phyloP scores from a whole-genome alignment of 176 grass and related monocot genomes.

The Zea luxurians region DNA sequence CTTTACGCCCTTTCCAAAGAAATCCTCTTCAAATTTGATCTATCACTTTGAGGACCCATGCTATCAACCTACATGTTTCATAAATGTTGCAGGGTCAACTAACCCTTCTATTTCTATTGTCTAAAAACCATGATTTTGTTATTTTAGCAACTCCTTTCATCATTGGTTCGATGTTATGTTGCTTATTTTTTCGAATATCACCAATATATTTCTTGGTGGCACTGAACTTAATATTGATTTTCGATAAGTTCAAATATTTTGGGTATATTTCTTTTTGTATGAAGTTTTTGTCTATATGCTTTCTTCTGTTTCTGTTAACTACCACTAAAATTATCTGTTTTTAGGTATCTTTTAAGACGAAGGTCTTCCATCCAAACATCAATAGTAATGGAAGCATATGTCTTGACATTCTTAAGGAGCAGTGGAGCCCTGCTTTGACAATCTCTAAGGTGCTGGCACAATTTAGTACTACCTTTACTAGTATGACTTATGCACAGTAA shows the following conservation, averaged over 20 bases:
- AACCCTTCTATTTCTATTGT: background rate
- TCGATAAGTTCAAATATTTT: background rate
- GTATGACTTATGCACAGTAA: background rate
- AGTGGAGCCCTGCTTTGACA: constrained; percentile 66
- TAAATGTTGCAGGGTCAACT: background rate
- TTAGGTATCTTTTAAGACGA: constrained; percentile 64
- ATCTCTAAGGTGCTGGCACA: constrained; percentile 49
- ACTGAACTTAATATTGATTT: background rate
- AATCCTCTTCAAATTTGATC: no score
- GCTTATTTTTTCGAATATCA: background rate
- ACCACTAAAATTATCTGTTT: background rate
- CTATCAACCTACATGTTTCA: background rate
- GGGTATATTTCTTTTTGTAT: background rate
- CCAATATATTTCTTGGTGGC: background rate
- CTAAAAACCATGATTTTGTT: background rate
- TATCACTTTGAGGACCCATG: background rate
- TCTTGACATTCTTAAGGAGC: constrained; percentile 62
- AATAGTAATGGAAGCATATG: constrained; percentile 69
- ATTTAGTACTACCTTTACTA: background rate
- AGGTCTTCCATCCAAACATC: constrained; percentile 65
- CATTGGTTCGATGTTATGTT: background rate
- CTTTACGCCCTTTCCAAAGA: no score
- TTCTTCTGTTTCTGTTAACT: background rate
- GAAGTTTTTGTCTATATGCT: background rate
- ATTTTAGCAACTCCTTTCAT: background rate